Percentiles rank a stretch among this genome's conserved stretches.
phyloP scores from a whole-genome alignment of 441 rosid genomes.

The Gossypium gossypioides region DNA sequence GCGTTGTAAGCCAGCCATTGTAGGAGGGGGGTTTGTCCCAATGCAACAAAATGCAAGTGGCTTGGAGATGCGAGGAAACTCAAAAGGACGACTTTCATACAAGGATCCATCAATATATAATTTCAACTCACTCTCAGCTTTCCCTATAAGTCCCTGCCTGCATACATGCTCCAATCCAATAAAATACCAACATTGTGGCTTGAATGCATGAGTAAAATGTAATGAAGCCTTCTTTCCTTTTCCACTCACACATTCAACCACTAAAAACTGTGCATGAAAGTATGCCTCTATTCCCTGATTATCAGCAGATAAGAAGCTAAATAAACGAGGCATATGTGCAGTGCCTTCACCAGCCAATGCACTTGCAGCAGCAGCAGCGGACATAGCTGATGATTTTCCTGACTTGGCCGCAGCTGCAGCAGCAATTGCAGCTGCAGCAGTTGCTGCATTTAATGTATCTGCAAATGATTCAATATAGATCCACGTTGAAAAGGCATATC shows the following conservation, averaged over 20 bases:
- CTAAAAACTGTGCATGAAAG: slow-evolving; percentile 96
- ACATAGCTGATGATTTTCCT: slow-evolving; percentile 97
- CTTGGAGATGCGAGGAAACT: slow-evolving; percentile 88
- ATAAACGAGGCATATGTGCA: slow-evolving; percentile 95
- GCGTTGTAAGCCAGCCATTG: slow-evolving; percentile 96
- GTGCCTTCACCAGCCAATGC: slow-evolving; percentile 99
- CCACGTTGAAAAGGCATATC: slow-evolving; percentile 96
- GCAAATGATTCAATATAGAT: slow-evolving; percentile 98
- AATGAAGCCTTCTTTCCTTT: slow-evolving; percentile 90
- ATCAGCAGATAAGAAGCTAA: slow-evolving; percentile 95
- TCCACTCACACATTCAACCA: slow-evolving; percentile 92
- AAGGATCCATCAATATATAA: slow-evolving; percentile 88
- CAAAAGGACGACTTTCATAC: slow-evolving; percentile 91
- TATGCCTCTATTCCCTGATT: slow-evolving; percentile 97
- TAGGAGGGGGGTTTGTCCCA: slow-evolving; percentile 98
- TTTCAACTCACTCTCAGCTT: slow-evolving; percentile 85
- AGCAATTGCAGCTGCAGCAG: slow-evolving; percentile 97
- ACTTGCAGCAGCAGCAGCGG: slow-evolving; percentile 99
- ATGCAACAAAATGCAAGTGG: slow-evolving; percentile 96
- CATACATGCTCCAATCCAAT: slow-evolving; percentile 83
- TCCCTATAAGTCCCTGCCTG: slow-evolving; percentile 84
- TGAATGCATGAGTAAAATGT: slow-evolving; percentile 97
- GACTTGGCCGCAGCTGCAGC: slow-evolving; percentile 98
- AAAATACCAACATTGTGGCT: slow-evolving; percentile 99
- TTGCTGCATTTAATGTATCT: slow-evolving; percentile 90